phyloP scores from a whole-genome alignment of 2,329 filamentous ascomycete genomes.

The Neopestalotiopsis rosae region DNA sequence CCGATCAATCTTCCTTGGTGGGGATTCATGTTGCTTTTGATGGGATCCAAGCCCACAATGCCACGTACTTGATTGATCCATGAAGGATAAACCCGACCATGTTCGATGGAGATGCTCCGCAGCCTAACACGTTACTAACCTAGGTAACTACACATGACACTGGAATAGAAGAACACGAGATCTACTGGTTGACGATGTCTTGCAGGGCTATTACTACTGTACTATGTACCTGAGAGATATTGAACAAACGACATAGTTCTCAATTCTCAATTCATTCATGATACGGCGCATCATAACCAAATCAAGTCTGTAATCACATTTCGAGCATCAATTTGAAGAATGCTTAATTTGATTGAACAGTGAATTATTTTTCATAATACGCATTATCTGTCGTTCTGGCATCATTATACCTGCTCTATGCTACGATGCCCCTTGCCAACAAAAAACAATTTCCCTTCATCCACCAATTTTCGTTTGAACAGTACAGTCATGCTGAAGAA shows the following conservation, averaged over 20 bases:
- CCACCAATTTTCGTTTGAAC: background rate
- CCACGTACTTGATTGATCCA: background rate
- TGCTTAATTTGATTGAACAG: no score
- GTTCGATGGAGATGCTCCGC: background rate
- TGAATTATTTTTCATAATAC: background rate
- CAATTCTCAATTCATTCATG: no score
- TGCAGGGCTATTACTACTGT: no score
- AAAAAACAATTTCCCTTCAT: background rate
- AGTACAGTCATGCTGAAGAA: conserved; percentile 1
- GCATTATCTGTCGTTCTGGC: background rate
- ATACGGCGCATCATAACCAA: no score
- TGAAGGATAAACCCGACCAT: background rate
- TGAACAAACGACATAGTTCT: no score
- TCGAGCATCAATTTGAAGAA: no score
- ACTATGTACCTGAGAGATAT: no score
- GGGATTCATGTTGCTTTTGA: background rate
- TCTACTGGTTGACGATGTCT: no score
- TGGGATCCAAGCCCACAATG: background rate
- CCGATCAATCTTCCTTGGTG: background rate
- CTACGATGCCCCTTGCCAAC: no score
- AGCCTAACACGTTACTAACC: background rate
- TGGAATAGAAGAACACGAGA: no score
- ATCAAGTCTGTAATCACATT: no score
- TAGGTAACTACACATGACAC: background rate
- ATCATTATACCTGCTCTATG: background rate